phyloP scores from a whole-genome alignment of 805 yeast genomes.

The Osmozyma mogii region DNA sequence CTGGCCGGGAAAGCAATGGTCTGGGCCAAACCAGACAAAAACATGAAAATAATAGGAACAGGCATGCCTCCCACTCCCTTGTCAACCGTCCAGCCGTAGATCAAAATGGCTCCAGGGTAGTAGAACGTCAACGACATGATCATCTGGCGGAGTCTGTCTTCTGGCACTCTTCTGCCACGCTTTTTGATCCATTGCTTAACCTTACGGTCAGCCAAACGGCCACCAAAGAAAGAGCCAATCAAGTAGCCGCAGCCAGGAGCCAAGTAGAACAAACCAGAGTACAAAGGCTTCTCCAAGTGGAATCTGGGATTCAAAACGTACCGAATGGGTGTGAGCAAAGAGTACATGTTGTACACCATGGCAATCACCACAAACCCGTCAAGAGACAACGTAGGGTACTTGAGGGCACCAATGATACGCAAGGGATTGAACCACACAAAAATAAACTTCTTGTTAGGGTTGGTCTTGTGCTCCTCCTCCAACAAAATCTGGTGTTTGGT shows the following conservation, averaged over 20 bases:
- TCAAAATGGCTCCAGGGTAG: conserved; percentile 36
- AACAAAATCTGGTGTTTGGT: conserved; percentile 20
- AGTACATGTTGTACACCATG: conserved; percentile 41
- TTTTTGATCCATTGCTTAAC: conserved; percentile 36
- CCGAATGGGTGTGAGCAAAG: conserved; percentile 47
- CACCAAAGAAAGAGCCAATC: conserved; percentile 45
- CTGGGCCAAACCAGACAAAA: conserved; percentile 42
- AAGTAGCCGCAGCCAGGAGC: conserved; percentile 53
- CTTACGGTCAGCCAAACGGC: conserved; percentile 41
- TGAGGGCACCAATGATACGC: conserved; percentile 34
- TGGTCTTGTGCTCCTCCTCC: conserved; percentile 12
- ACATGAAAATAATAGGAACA: conserved; percentile 43
- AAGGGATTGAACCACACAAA: conserved; percentile 41
- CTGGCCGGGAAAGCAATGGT: conserved; percentile 44
- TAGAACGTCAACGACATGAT: conserved; percentile 33
- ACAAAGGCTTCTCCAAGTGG: conserved; percentile 38
- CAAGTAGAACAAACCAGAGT: conserved; percentile 45
- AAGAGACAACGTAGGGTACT: conserved; percentile 34
- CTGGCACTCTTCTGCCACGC: conserved; percentile 41
- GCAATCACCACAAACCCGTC: conserved; percentile 37
- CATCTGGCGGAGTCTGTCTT: conserved; percentile 41
- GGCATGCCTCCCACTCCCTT: conserved; percentile 47
- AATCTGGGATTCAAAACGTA: conserved; percentile 51
- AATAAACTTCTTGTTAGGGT: conserved; percentile 29
- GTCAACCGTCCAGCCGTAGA: conserved; percentile 49